Evolutionary conservation across 2,329 filamentous ascomycete species (phyloP).

Genomic region (Ophiostoma ips): DNA sequence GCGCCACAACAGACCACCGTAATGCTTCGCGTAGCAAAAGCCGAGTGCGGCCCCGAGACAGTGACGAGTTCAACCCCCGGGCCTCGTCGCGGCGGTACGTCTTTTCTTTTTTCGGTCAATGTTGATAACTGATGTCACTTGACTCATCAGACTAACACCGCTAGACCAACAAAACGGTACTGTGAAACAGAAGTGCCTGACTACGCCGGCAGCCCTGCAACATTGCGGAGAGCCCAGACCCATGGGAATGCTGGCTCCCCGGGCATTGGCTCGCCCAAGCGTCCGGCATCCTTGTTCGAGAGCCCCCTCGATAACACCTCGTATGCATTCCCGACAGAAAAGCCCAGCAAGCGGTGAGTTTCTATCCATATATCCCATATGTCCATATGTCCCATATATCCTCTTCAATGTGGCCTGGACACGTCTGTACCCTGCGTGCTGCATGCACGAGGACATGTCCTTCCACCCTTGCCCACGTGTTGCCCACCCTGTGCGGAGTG

Average conservation of each 20-base stretch:
- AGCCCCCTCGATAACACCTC: conserved; percentile 19
- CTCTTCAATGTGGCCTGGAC: not conserved
- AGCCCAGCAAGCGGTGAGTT: conserved; percentile 12
- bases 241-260: conserved; percentile 21
- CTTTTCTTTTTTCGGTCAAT: not conserved
- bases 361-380: not conserved
- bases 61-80: conserved; percentile 8
- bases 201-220: conserved; percentile 3
- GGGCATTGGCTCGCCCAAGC: conserved; percentile 24
- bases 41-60: conserved; percentile 5
- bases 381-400: not conserved
- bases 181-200: conserved; percentile 11
- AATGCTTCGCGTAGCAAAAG: conserved; percentile 10
- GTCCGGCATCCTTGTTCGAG: conserved; percentile 22
- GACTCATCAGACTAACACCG: not conserved
- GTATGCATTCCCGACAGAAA: conserved; percentile 14
- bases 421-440: too few species aligned
- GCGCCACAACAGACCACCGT: conserved; percentile 12
- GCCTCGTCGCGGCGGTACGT: conserved; percentile 11
- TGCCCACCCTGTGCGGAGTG: too few species aligned
- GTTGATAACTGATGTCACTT: not conserved
- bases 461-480: too few species aligned
- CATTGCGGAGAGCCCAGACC: conserved; percentile 20
- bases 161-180: conserved; percentile 13
- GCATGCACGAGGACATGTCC: too few species aligned